Evolutionary conservation across 1,139 yeast genomes (phyloP), one percentile per base, ranked within the genome.

Genomic region (Hanseniaspora uvarum): DNA sequence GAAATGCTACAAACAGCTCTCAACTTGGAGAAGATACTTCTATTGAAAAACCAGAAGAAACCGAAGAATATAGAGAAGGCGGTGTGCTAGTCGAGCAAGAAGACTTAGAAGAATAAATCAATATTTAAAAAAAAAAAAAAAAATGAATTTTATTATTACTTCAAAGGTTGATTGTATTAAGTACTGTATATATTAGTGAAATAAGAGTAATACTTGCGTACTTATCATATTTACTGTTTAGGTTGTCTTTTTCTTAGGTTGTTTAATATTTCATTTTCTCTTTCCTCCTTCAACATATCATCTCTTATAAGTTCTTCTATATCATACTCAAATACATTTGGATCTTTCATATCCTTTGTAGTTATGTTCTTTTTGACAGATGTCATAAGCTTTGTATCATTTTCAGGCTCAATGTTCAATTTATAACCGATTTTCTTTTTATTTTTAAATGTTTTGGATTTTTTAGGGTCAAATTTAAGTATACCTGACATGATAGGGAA

Each of bases 241-340:
- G 58, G 26, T 57, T 59, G 18, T 65, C 67, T 30, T 55, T 52
- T 26, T 57, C 60, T 43, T 59, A 49, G 26, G 26, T 50, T 36
- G 23, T 19, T 24, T 23, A 44, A 16, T n/a, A 50, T 58, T 56
- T 16, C 58, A 48, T 39, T 62, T 58, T 41, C 56, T 38, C 24
- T 56, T 34, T 56, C 54, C 37, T 65, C 64, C 40, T 63, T 64
- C n/a, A 45, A 50, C 30, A 53, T 43, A 39, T 67, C 70, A 45
- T 66, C 69, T 30, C 61, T 60, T 33, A 66, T 65, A 33, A 67
- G 57, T 16, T 67, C 69, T 51, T 65, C 64, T 12, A 67, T 55
- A 51, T 66, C 68, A 51, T 61, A 67, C 53, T 67, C 70, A 56
- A 61, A 67, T 1, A 56, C 59, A 51, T 64, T 64, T 12, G 68